These are phyloP conservation scores for Colletotrichum simmondsii DNA, from an alignment of 2,329 filamentous ascomycete genomes.

Conservation along the genomic window DNA sequence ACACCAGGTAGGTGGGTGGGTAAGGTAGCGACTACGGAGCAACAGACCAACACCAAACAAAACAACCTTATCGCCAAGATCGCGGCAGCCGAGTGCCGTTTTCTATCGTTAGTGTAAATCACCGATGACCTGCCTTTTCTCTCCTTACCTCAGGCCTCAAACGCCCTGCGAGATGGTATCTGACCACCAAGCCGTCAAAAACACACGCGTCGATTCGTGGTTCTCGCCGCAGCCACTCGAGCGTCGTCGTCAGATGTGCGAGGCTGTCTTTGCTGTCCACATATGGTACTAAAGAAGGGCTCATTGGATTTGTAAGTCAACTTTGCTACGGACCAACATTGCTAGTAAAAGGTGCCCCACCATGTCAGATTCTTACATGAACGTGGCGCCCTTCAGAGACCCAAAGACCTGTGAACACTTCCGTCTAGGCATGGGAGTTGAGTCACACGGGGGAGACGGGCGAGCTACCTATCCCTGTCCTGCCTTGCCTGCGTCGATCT, in stretches of 20 bases:
- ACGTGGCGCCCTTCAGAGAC: neutral
- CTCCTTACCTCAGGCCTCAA: neutral
- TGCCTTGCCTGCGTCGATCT: neutral
- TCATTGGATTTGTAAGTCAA: neutral
- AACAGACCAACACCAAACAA: neutral
- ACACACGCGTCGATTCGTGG: neutral
- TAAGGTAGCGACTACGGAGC: neutral
- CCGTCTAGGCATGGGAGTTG: neutral
- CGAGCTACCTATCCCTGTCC: neutral
- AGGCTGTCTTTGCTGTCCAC: neutral
- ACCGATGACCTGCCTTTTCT: neutral
- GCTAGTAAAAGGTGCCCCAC: neutral
- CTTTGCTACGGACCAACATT: neutral
- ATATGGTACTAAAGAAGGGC: neutral
- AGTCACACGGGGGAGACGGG: constrained; percentile 1
- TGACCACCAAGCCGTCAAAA: neutral
- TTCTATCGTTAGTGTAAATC: neutral
- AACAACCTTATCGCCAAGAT: neutral
- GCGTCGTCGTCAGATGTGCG: neutral
- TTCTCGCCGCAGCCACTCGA: neutral
- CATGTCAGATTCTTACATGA: neutral
- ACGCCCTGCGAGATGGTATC: neutral
- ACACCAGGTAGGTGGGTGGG: neutral
- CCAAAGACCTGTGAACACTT: neutral
- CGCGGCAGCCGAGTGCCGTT: neutral